Conservation (phyloP, 495 filamentous ascomycete species). For the Arthonia radiata region DNA sequence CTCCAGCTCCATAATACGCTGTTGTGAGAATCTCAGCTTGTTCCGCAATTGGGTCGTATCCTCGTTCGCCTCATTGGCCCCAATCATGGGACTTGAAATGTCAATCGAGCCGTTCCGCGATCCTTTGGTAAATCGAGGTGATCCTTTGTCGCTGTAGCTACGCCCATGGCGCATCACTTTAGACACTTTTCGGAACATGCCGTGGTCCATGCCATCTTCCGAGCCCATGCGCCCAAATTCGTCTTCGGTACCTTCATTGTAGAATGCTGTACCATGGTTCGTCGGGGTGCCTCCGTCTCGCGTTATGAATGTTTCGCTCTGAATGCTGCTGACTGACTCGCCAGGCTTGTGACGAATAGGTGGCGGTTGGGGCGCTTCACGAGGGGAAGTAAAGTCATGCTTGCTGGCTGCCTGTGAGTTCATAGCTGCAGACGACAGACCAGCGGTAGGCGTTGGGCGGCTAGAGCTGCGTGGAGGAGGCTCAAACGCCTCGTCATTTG, state of each 20-base stretch:
- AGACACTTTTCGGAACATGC: slow-evolving; percentile 62
- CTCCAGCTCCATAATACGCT: slow-evolving; percentile 65
- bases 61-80: slow-evolving; percentile 38
- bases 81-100: slow-evolving; percentile 46
- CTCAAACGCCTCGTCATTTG: no score
- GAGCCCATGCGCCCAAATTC: slow-evolving; percentile 61
- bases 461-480: slow-evolving; percentile 13
- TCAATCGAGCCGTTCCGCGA: slow-evolving; percentile 48
- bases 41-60: slow-evolving; percentile 48
- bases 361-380: slow-evolving; percentile 35
- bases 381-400: slow-evolving; percentile 36
- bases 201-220: slow-evolving; percentile 35
- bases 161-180: slow-evolving; percentile 85
- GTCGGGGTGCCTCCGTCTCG: slow-evolving; percentile 20
- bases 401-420: slow-evolving; percentile 17
- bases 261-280: slow-evolving; percentile 47
- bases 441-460: slow-evolving; percentile 14
- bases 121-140: slow-evolving; percentile 45
- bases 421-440: no score
- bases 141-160: slow-evolving; percentile 54
- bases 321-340: slow-evolving; percentile 28
- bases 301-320: slow-evolving; percentile 10
- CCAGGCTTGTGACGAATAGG: slow-evolving; percentile 19
- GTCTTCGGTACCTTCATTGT: slow-evolving; percentile 73
- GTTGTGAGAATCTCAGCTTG: slow-evolving; percentile 57